phyloP scores from a whole-genome alignment of 2,329 filamentous ascomycete species.

The Colletotrichum aenigma region DNA sequence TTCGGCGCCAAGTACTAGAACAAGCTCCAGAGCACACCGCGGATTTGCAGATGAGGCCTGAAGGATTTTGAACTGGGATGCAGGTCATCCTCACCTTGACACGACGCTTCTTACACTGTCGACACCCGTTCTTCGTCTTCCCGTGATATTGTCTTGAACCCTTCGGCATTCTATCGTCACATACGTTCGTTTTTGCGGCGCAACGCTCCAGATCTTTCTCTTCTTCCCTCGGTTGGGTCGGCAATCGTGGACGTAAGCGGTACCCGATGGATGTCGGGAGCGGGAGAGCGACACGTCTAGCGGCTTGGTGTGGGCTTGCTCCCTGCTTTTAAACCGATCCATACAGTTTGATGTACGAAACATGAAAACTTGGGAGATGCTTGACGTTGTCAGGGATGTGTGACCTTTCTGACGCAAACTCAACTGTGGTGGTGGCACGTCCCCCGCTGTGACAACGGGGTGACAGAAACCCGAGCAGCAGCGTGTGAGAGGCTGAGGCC shows the following conservation, averaged over 20 bases:
- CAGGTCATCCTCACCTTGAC: conserved; percentile 14
- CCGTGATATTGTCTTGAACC: conserved; percentile 20
- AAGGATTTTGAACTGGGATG: background rate
- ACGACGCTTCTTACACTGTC: conserved; percentile 21
- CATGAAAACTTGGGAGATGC: background rate
- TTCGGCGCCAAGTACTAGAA: background rate
- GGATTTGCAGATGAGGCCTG: background rate
- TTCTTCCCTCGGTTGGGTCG: background rate
- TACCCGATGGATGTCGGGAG: background rate
- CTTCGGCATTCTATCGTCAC: conserved; percentile 13
- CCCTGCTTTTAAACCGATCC: conserved; percentile 4
- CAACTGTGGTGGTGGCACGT: conserved; percentile 11
- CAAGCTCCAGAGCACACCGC: background rate
- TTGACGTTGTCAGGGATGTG: conserved; percentile 11
- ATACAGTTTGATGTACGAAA: conserved; percentile 1
- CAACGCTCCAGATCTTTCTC: background rate
- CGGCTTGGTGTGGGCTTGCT: background rate
- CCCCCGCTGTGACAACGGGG: conserved; percentile 17
- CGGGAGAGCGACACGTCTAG: background rate
- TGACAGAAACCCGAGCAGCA: conserved; percentile 7
- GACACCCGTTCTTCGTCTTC: conserved; percentile 21
- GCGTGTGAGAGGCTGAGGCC: background rate
- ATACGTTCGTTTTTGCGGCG: background rate
- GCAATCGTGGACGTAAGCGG: background rate
- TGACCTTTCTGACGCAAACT: conserved; percentile 18